Base-by-base conservation (phyloP, 2,329 filamentous ascomycete species). In the Cercospora sesami region DNA sequence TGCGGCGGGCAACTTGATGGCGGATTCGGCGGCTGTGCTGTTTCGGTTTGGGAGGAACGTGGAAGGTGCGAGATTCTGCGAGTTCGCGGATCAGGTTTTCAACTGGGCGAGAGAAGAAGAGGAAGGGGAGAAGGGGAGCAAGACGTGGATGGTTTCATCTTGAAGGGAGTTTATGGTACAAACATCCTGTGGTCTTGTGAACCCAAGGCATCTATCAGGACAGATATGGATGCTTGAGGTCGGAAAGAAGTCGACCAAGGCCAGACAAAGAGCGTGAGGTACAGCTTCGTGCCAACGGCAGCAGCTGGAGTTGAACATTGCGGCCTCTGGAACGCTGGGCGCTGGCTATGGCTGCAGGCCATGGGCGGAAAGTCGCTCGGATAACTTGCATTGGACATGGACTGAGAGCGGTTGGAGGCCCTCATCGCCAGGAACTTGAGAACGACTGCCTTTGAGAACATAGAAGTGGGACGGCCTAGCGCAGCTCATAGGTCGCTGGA, bases 21-120 rank as follows among this genome's bases (percentile, higher is more conserved):
- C 63, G 39, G 66, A 70, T 51, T 61, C 68, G 16, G 70, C 57
- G 7, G 64, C 58, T 42, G 33, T 60, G 10, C 26, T 73, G 55
- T 69, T 71, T 31, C 18, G 64, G 23, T 66, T 67, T 61, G 70
- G 71, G 12, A 64, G 73, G 51, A 59, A 68, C 23, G 21, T 31
- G 64, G 70, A 72, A 57, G 69, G 62, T 14, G 57, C 45, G 39
- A 16, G 39, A 14, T 70, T 68, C 42, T 68, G 66, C n/a, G 67
- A 72, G 21, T 60, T 61, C 45, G 69, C 63, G 42, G 68, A 63
- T 58, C 12, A 68, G 63, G 21, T 72, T 8, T 36, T 67, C 6
- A 31, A 39, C 8, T 53, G 63, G 59, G 66, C 67, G 31, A 23
- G 63, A 51, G 14, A 66, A 59, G 51, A 53, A 31, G 60, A 64